Evolutionary conservation across 2,329 filamentous ascomycete species (phyloP).

Genomic region (Fusarium sulawesiense): DNA sequence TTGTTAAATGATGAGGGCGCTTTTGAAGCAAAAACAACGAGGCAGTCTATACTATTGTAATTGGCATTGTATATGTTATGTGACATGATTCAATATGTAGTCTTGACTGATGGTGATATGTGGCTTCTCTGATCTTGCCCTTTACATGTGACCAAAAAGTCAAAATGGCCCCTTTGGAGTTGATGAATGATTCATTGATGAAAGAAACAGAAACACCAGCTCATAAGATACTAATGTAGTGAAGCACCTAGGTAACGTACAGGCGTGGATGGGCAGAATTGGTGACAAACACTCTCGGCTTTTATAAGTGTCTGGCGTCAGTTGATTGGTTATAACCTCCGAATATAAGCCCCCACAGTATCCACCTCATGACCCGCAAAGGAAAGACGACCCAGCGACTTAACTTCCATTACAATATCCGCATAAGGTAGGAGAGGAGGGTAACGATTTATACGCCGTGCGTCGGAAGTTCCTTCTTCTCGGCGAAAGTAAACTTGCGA

Average conservation of each 20-base stretch:
- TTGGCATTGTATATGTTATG: neutral
- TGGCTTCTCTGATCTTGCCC: neutral
- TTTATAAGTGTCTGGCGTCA: neutral
- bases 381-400: neutral
- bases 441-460: neutral
- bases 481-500: neutral
- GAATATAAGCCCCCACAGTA: neutral
- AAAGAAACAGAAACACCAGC: neutral
- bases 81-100: too few relatives aligned
- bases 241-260: neutral
- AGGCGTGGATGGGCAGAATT: neutral
- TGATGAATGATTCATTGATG: neutral
- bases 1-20: slow-evolving; percentile 30
- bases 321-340: slow-evolving; percentile 9
- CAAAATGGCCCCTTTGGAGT: neutral
- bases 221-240: neutral
- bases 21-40: slow-evolving; percentile 10
- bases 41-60: neutral
- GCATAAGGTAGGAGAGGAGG: neutral
- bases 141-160: neutral
- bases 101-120: neutral
- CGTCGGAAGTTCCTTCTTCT: slow-evolving; percentile 12
- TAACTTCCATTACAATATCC: neutral
- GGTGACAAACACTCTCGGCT: neutral
- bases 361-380: neutral